Conservation (phyloP, 495 filamentous ascomycete species). For the Penicillium ochrochloron region DNA sequence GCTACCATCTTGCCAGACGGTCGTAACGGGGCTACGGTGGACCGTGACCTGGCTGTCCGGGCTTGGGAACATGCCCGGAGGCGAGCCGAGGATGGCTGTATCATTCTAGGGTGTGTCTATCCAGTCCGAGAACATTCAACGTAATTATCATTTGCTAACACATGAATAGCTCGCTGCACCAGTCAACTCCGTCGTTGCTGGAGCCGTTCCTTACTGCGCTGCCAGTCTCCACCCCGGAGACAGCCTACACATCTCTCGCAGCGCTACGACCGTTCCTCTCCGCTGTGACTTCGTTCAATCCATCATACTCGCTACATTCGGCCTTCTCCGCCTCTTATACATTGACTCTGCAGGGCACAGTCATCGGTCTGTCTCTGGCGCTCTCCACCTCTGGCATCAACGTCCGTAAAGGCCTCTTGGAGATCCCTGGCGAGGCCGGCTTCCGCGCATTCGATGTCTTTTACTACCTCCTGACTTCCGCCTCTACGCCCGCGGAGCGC, state of each 20-base stretch:
- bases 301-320: conserved; percentile 79
- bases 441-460: conserved; percentile 98
- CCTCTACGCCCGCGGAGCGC: conserved; percentile 86
- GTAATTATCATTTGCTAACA: conserved; percentile 24
- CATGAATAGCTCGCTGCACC: conserved; percentile 74
- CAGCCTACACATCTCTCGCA: conserved; percentile 74
- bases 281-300: conserved; percentile 86
- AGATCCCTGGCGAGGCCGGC: conserved; percentile 77
- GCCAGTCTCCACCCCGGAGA: conserved; percentile 73
- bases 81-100: conserved; percentile 93
- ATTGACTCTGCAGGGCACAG: conserved; percentile 76
- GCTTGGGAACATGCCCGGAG: conserved; percentile 98
- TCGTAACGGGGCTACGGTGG: conserved; percentile 74
- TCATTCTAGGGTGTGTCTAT: conserved; percentile 75
- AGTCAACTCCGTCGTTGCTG: conserved; percentile 83
- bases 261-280: conserved; percentile 84
- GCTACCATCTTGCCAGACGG: conserved; percentile 67
- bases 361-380: conserved; percentile 75
- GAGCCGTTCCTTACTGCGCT: conserved; percentile 80
- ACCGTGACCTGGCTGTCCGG: conserved; percentile 74
- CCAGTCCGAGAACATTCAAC: not conserved
- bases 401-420: conserved; percentile 77
- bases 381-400: conserved; percentile 89
- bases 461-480: conserved; percentile 91
- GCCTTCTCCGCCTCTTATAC: conserved; percentile 80